These are phyloP conservation scores for Niveomyces coronatus DNA, from an alignment of 2,329 filamentous ascomycete species.

Conservation along the genomic window DNA sequence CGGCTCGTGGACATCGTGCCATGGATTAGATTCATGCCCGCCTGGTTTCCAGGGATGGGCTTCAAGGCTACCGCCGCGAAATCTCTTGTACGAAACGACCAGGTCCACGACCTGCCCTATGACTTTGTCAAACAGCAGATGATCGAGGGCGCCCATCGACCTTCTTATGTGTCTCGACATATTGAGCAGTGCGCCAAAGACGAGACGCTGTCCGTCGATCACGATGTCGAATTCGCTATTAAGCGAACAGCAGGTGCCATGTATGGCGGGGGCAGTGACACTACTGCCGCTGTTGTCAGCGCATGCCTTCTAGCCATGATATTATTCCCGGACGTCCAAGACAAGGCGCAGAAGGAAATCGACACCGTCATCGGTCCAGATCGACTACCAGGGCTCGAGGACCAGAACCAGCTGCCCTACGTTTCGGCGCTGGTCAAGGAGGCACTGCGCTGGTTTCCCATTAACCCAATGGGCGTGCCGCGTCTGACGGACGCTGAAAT, in stretches of 20 bases:
- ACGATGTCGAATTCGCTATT: not conserved
- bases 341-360: slow-evolving; percentile 11
- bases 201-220: not conserved
- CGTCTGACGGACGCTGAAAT: slow-evolving; percentile 25
- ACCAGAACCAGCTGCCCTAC: slow-evolving; percentile 15
- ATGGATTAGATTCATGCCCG: slow-evolving; percentile 13
- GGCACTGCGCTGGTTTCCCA: slow-evolving; percentile 20
- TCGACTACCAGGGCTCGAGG: slow-evolving; percentile 12
- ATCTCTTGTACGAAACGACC: slow-evolving; percentile 3
- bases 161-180: slow-evolving; percentile 12
- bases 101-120: slow-evolving; percentile 12
- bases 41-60: slow-evolving; percentile 13
- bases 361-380: slow-evolving; percentile 15
- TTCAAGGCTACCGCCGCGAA: slow-evolving; percentile 15
- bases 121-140: slow-evolving; percentile 13
- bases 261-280: slow-evolving; percentile 14
- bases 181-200: slow-evolving; percentile 5
- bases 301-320: slow-evolving; percentile 9
- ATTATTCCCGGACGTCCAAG: slow-evolving; percentile 12
- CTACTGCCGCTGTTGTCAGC: slow-evolving; percentile 9
- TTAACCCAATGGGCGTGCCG: slow-evolving; percentile 25
- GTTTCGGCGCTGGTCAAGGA: slow-evolving; percentile 19
- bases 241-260: slow-evolving; percentile 11
- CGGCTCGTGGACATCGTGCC: slow-evolving; percentile 19
- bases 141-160: slow-evolving; percentile 2